Percentiles rank a stretch among this genome's conserved stretches.
phyloP scores from a whole-genome alignment of 2,329 filamentous ascomycete species.

The Arthrobotrys megalospora region DNA sequence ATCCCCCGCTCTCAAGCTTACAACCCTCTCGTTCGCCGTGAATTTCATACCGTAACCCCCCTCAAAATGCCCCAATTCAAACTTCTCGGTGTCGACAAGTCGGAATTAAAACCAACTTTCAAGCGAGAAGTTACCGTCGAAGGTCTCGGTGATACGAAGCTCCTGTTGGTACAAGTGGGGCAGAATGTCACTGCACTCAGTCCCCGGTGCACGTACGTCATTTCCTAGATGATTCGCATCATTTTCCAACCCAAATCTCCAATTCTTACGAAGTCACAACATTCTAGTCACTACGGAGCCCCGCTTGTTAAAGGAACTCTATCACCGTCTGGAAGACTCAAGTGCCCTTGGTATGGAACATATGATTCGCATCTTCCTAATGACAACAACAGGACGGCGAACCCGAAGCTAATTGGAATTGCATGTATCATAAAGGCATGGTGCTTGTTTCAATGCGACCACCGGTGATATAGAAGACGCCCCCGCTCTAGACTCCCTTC shows the following conservation, averaged over 20 bases:
- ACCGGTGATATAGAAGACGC: conserved; percentile 97
- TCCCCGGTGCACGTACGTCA: conserved; percentile 77
- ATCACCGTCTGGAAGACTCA: conserved; percentile 84
- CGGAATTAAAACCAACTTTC: conserved; percentile 81
- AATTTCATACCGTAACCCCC: not conserved
- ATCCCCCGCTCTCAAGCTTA: not conserved
- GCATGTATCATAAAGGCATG: conserved; percentile 53
- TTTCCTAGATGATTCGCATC: not conserved
- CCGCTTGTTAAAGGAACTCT: conserved; percentile 89
- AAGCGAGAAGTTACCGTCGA: conserved; percentile 94
- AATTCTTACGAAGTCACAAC: not conserved
- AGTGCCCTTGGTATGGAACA: conserved; percentile 91
- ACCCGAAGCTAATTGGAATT: not conserved
- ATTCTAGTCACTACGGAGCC: conserved; percentile 84
- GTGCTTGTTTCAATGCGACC: conserved; percentile 90
- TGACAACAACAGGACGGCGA: not conserved
- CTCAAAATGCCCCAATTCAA: conserved; percentile 49
- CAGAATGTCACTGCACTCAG: conserved; percentile 84
- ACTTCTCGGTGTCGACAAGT: conserved; percentile 80
- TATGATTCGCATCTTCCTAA: not conserved
- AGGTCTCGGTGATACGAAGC: conserved; percentile 86
- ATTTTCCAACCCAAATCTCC: not conserved
- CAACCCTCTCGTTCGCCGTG: not conserved
- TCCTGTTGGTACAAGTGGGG: conserved; percentile 84
- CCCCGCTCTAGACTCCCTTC: conserved; percentile 87